Evolutionary conservation across 257 asterid species (phyloP).

Genomic region (Linaria vulgaris): DNA sequence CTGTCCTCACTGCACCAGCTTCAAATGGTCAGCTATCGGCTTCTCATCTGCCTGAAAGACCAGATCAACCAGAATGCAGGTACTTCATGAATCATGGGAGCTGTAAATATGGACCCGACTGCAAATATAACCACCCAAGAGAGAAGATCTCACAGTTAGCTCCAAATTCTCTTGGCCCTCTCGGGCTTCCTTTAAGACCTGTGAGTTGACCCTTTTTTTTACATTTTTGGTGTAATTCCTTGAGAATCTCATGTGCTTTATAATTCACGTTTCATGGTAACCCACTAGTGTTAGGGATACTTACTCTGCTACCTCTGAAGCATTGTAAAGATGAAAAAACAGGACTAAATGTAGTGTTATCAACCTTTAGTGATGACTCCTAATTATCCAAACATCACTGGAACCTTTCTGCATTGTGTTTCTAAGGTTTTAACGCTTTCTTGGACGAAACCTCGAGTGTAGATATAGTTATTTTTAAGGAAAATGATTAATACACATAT

Average conservation of each 20-base stretch:
- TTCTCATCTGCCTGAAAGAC: constrained; percentile 59
- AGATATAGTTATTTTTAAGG: no score
- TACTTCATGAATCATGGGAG: constrained; percentile 57
- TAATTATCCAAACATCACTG: no score
- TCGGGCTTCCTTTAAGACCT: constrained; percentile 67
- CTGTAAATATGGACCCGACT: constrained; percentile 63
- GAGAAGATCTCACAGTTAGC: constrained; percentile 42
- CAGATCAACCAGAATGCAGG: constrained; percentile 74
- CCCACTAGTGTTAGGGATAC: no score
- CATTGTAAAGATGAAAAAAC: no score
- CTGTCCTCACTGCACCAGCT: constrained; percentile 38
- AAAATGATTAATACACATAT: no score
- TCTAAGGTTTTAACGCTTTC: no score
- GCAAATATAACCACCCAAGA: constrained; percentile 72
- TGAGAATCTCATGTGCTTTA: neutral
- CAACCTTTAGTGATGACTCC: no score
- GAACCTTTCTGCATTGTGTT: no score
- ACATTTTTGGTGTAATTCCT: constrained; percentile 3
- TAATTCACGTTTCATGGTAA: no score
- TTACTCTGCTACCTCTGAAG: no score
- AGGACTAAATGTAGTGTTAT: no score
- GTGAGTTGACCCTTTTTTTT: constrained; percentile 44
- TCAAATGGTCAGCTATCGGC: constrained; percentile 41
- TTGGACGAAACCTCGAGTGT: no score
- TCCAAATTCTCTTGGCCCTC: constrained; percentile 50